Base-by-base conservation (phyloP, 2,329 filamentous ascomycete genomes). In the Hortaea werneckii region DNA sequence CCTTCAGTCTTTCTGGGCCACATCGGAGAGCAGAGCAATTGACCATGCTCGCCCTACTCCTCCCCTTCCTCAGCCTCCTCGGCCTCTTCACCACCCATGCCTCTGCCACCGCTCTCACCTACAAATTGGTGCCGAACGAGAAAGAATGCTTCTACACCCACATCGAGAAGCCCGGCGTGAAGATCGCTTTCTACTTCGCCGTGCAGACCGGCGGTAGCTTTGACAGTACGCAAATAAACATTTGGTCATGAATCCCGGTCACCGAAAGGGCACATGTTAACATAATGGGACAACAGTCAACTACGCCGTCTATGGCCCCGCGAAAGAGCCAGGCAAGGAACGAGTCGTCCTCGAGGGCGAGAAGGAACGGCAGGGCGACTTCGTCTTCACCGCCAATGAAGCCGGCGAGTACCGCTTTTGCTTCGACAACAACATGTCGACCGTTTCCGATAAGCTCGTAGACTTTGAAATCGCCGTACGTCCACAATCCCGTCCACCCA, bases 151-250 rank as follows among this genome's bases (percentile, higher is more conserved):
- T 98, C 79, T 95, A 85, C 67, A 79, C 86, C 47, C 73, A 80
- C 56, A 83, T 90, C 45, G 80, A 88, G 54, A 79, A 85, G 64
- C 77, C 79, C 65, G 83, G 83, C 58, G 80, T 85, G 60, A 98
- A 98, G 78, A 76, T 98, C 56, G 89, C 92, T 42, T 98, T 98
- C 65, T 98, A 98, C 74, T 98, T 98, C 70, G 94, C 92, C 50
- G 92, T 98, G 73, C 92, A 98, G 94, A 90, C 89, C 6, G 92
- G 92, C 62, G 94, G 92, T 58, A 90, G 88, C 29, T 98, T 98
- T 71, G 92, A 98, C 73, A 59, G 60, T 63, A 51, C 43, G 58
- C 38, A 35, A 2, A 20, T 20, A 20, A n/a, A 20, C 20, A 20
- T 20, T 2, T 2, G 5, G 9, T 9, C 37, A 40, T 9, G 26